Base-by-base conservation (phyloP, 1,139 yeast genomes). In the Spencermartinsiella ligniputridi region DNA sequence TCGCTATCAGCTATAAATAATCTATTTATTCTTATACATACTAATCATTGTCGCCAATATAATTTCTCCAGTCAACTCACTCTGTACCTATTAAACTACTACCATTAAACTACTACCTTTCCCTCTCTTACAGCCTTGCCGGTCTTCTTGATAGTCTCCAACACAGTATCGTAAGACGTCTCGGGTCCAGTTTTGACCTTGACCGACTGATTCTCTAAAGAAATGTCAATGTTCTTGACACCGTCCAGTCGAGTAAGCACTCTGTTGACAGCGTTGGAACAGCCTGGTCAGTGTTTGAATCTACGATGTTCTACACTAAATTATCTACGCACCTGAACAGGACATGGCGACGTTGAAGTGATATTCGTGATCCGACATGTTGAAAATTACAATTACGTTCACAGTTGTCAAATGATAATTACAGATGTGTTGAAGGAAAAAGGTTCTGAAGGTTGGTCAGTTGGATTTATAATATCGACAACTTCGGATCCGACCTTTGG, bases 111-210 rank as follows among this genome's bases (percentile, higher is more conserved):
- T 37, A 66, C 39, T 5, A 57, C 55, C 49, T 75, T 73, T 9
- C 96, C 96, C 22, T 74, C 74, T 47, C 75, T 72, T 48, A 92
- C 84, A 57, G 80, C 79, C 72, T 90, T 92, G 25, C 98, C 98
- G 1, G 97, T 89, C 72, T 90, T 92, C 52, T 83, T 72, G 56
- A 92, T 90, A 46, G 89, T 80, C 45, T 75, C 81, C 49, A 83
- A 72, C 19, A 92, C 92, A 2, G 83, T 77, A 42, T 89, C 95
- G 61, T 85, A 88, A 45, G 77, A 75, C 34, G 84, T 64, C 2
- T 64, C 56, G 27, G 69, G 67, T 13, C 66, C 69, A 6, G 96
- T 79, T 51, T 71, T 70, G 37, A 92, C 96, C 57, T 82, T 83
- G 19, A 92, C 98, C 1, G 83, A 69, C 70, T 92, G 97, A 30